Percentiles rank a stretch among this genome's conserved stretches.
Conservation (phyloP, 805 yeast species). For the Candida ulmi region DNA sequence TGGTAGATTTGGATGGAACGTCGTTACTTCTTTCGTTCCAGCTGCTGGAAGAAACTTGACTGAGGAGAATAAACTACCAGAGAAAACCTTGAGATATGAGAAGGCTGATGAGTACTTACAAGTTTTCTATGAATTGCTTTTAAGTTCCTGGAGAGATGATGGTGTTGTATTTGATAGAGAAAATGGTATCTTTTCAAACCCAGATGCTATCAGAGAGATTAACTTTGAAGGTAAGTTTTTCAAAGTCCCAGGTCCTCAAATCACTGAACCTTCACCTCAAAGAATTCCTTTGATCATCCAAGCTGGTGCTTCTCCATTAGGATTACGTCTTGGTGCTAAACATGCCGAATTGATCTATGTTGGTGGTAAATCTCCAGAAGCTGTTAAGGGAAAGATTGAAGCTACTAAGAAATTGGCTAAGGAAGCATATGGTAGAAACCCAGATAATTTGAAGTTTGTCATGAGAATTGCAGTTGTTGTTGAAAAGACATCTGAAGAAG, state of each 20-base stretch:
- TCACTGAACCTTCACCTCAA: constrained; percentile 40
- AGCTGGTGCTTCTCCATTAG: constrained; percentile 40
- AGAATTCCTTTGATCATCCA: constrained; percentile 41
- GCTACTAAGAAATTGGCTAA: constrained; percentile 30
- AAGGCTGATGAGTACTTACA: constrained; percentile 40
- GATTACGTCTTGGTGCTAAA: constrained; percentile 38
- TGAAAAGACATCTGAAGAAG: constrained; percentile 37
- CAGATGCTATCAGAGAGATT: constrained; percentile 36
- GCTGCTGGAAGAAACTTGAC: constrained; percentile 39
- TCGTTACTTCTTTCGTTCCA: constrained; percentile 38
- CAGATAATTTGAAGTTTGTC: constrained; percentile 34
- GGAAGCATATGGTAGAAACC: constrained; percentile 31
- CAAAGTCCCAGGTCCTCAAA: constrained; percentile 35
- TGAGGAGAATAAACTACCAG: constrained; percentile 32
- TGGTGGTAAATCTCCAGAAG: constrained; percentile 28
- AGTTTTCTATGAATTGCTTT: constrained; percentile 35
- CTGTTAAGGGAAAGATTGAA: constrained; percentile 24
- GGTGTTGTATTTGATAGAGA: constrained; percentile 25
- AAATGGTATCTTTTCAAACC: constrained; percentile 32
- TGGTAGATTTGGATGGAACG: constrained; percentile 46
- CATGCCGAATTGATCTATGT: constrained; percentile 39
- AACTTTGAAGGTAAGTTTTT: constrained; percentile 36
- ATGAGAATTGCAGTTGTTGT: constrained; percentile 32
- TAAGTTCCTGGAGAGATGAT: constrained; percentile 43
- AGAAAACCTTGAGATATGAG: constrained; percentile 37